Conservation (phyloP, 2,329 filamentous ascomycete genomes). For the Microdochium trichocladiopsis region DNA sequence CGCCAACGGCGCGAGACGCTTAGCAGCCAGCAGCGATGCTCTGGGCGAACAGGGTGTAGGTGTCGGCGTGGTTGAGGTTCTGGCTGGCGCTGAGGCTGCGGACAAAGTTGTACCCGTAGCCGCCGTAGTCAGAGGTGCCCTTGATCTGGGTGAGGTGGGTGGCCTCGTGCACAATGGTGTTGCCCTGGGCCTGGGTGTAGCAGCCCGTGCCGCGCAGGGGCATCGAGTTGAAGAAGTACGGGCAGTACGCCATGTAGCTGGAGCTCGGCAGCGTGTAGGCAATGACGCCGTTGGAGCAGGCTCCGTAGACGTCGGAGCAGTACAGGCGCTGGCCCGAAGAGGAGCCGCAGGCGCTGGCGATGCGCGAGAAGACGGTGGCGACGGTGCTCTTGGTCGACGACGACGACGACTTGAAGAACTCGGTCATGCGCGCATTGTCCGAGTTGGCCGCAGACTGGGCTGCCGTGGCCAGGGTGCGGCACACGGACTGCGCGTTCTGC, state of each 20-base stretch:
- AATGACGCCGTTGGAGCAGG: slow-evolving; percentile 43
- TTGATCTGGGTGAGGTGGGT: slow-evolving; percentile 53
- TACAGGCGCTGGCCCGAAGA: slow-evolving; percentile 24
- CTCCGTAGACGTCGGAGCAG: slow-evolving; percentile 26
- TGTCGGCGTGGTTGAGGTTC: slow-evolving; percentile 59
- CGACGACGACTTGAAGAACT: slow-evolving; percentile 58
- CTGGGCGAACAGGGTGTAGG: slow-evolving; percentile 30
- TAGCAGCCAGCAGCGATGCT: not conserved
- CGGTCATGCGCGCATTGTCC: slow-evolving; percentile 41
- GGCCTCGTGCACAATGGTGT: slow-evolving; percentile 58
- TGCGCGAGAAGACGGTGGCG: slow-evolving; percentile 38
- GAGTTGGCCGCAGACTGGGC: slow-evolving; percentile 45
- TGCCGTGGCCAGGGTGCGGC: slow-evolving; percentile 41
- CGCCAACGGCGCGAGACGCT: no score
- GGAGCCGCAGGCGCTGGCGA: slow-evolving; percentile 48
- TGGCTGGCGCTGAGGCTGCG: slow-evolving; percentile 33
- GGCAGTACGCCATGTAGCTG: slow-evolving; percentile 55
- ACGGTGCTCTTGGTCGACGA: slow-evolving; percentile 38
- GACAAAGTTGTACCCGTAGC: slow-evolving; percentile 49
- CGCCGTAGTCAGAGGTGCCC: slow-evolving; percentile 51
- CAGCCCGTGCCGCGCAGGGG: slow-evolving; percentile 41
- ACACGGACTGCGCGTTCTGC: slow-evolving; percentile 44
- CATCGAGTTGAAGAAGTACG: slow-evolving; percentile 49
- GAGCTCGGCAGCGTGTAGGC: slow-evolving; percentile 52
- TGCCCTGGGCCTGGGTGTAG: slow-evolving; percentile 59